Conservation (phyloP, 495 filamentous ascomycete genomes). For the Tricharina praecox region DNA sequence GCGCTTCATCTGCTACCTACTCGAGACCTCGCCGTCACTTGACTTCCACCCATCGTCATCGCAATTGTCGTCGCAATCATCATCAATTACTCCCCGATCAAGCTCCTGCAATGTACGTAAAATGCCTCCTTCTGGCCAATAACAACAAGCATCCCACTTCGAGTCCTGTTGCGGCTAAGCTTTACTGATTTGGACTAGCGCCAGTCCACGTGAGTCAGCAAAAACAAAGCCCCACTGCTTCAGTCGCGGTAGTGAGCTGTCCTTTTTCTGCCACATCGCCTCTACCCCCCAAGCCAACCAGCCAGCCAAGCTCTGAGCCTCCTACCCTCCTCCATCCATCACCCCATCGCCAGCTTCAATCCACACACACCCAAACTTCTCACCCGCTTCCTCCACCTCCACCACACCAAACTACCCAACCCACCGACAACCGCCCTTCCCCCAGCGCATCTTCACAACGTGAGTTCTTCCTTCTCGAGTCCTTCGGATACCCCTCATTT, state of each 20-base stretch:
- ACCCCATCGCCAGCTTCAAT: conserved; percentile 3
- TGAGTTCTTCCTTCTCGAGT: too few relatives aligned
- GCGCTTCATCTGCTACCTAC: too few relatives aligned
- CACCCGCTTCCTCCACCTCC: neutral
- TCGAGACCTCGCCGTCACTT: too few relatives aligned
- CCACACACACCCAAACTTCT: neutral
- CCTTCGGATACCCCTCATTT: too few relatives aligned
- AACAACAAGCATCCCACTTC: too few relatives aligned
- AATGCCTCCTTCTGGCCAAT: too few relatives aligned
- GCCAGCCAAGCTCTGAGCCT: conserved; percentile 4
- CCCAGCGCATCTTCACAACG: neutral
- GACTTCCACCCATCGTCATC: neutral
- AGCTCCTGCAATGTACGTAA: too few relatives aligned
- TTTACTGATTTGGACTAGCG: too few relatives aligned
- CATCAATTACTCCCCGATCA: neutral
- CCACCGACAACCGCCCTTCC: neutral
- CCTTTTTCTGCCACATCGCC: conserved; percentile 7
- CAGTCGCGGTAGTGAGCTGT: neutral
- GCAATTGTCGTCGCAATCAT: neutral
- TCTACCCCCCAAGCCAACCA: conserved; percentile 4
- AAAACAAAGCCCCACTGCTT: too few relatives aligned
- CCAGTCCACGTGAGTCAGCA: conserved; percentile 1
- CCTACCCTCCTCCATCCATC: neutral
- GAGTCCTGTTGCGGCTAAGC: too few relatives aligned
- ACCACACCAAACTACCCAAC: neutral